Evolutionary conservation across 306 rosid genomes (phyloP).

Genomic region (Prosopis cineraria): DNA sequence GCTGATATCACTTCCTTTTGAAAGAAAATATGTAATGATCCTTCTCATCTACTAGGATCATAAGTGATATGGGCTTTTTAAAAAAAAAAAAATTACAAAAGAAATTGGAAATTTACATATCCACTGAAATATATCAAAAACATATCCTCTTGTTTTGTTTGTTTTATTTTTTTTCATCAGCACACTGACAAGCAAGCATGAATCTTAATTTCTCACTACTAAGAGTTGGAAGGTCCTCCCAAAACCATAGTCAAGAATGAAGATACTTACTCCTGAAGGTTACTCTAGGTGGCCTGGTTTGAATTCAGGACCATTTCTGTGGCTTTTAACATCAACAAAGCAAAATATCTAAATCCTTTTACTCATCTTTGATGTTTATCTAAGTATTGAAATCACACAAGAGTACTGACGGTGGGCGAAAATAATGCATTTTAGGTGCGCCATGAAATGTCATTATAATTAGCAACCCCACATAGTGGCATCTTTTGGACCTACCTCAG

Average conservation of each 20-base stretch:
- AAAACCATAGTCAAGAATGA: neutral
- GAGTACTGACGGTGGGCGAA: neutral
- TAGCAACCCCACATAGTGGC: neutral
- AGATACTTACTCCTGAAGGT: neutral
- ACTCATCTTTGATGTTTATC: neutral
- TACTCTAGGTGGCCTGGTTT: neutral
- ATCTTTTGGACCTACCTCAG: neutral
- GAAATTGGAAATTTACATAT: neutral
- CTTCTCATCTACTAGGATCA: neutral
- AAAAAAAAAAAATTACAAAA: neutral
- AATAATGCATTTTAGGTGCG: neutral
- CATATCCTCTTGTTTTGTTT: too few relatives aligned
- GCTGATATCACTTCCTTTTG: neutral
- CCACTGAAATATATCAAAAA: too few relatives aligned
- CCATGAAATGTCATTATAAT: neutral
- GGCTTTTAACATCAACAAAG: neutral
- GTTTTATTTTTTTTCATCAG: neutral
- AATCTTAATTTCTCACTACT: neutral
- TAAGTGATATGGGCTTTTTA: neutral
- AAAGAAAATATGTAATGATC: neutral
- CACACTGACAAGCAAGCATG: neutral
- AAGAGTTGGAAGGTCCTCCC: neutral
- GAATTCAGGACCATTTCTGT: neutral
- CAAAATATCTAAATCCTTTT: neutral
- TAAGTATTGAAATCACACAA: neutral